A percentile compares a stretch with the other conserved stretches of the same genome.
Conservation (phyloP, 192 early-diverging fungal species). For the Entomortierella beljakovae region DNA sequence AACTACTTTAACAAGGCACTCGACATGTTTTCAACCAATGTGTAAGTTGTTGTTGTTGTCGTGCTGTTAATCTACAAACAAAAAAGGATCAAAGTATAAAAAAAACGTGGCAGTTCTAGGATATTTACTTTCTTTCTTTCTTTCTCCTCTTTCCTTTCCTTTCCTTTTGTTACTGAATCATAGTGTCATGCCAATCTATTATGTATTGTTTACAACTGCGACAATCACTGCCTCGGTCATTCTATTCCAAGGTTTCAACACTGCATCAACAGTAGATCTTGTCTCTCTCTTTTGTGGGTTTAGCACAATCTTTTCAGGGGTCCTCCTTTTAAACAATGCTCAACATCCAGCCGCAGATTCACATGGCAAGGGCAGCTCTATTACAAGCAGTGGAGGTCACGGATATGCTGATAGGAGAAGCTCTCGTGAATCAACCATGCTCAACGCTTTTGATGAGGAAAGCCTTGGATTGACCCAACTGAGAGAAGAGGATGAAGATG, state of each 20-base stretch:
- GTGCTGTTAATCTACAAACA: not conserved
- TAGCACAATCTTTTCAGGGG: constrained; percentile 92
- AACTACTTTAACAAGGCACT: constrained; percentile 99
- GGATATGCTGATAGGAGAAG: constrained; percentile 53
- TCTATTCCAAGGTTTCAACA: constrained; percentile 89
- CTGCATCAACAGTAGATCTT: constrained; percentile 77
- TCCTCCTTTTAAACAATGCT: constrained; percentile 82
- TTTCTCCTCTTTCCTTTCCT: not conserved
- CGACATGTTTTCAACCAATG: constrained; percentile 91
- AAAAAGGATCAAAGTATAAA: not conserved
- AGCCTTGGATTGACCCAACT: constrained; percentile 58
- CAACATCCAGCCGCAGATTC: constrained; percentile 31
- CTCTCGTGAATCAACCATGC: constrained; percentile 60
- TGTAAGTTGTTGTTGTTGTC: constrained; percentile 57
- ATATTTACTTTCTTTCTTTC: not conserved
- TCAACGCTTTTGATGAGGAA: constrained; percentile 60
- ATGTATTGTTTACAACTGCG: constrained; percentile 95
- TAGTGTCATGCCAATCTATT: constrained; percentile 91
- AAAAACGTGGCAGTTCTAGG: too few relatives aligned
- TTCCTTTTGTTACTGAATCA: constrained; percentile 3
- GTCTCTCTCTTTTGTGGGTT: constrained; percentile 90
- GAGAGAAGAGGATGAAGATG: constrained; percentile 47
- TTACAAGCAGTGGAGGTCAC: constrained; percentile 37
- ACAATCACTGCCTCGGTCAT: constrained; percentile 92
- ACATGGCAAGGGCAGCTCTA: constrained; percentile 37